Percentiles rank a stretch among this genome's conserved stretches.
Evolutionary conservation across 2,329 filamentous ascomycete genomes (phyloP).

Genomic region (Aureobasidium sp.): DNA sequence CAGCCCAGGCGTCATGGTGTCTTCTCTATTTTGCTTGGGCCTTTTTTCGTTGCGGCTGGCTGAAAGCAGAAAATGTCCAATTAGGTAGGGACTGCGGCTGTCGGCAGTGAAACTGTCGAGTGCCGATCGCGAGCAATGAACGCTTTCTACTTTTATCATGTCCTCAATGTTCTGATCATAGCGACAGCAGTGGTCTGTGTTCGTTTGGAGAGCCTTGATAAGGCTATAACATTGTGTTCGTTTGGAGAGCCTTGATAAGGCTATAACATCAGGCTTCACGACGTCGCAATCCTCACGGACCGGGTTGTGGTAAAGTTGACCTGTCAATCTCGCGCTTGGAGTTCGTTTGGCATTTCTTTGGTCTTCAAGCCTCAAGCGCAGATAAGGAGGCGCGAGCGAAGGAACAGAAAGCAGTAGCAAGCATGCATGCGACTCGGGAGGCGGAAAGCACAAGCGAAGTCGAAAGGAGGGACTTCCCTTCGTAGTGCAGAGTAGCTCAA

Average conservation of each 20-base stretch:
- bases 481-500: not conserved
- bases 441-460: constrained; percentile 8
- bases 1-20: constrained; percentile 5
- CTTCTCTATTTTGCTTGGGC: not conserved
- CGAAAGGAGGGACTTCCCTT: not conserved
- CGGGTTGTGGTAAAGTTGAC: not conserved
- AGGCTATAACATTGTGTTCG: not conserved
- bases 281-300: not conserved
- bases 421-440: constrained; percentile 1
- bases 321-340: not conserved
- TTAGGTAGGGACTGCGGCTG: not conserved
- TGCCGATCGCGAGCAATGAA: constrained; percentile 12
- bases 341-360: not conserved
- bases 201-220: not conserved
- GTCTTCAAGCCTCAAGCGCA: not conserved
- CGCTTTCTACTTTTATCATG: constrained; percentile 4
- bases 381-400: not conserved
- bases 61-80: not conserved
- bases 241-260: not conserved
- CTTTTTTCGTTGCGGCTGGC: not conserved
- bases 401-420: constrained; percentile 8
- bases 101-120: constrained; percentile 14
- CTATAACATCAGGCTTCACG: not conserved
- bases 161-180: not conserved
- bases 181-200: not conserved